These are phyloP conservation scores for Saccharomycopsis amapae DNA, from an alignment of 805 yeast genomes.

Conservation along the genomic window DNA sequence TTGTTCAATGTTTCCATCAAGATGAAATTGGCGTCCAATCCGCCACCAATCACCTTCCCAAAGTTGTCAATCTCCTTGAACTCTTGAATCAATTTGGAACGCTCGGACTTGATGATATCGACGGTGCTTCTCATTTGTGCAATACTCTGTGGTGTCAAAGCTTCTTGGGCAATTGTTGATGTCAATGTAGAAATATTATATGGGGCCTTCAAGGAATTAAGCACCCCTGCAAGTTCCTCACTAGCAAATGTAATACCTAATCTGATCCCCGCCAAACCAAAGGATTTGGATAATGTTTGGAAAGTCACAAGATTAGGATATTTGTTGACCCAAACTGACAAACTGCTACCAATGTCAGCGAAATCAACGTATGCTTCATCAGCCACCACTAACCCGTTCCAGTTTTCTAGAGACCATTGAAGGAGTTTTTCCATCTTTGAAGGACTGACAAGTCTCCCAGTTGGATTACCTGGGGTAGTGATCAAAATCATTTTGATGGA, in stretches of 20 bases:
- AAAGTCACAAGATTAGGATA: slow-evolving; percentile 79
- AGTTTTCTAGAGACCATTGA: slow-evolving; percentile 31
- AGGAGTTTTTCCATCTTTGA: slow-evolving; percentile 43
- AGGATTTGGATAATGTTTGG: slow-evolving; percentile 91
- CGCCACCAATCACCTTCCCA: slow-evolving; percentile 81
- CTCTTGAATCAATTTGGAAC: slow-evolving; percentile 43
- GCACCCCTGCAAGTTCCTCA: slow-evolving; percentile 50
- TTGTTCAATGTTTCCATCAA: slow-evolving; percentile 62
- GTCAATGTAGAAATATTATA: slow-evolving; percentile 85
- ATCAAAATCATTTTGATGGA: slow-evolving; percentile 67
- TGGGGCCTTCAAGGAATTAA: slow-evolving; percentile 93
- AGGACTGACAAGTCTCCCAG: slow-evolving; percentile 57
- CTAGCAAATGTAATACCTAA: slow-evolving; percentile 73
- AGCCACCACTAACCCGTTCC: slow-evolving; percentile 76
- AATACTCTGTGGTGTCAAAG: slow-evolving; percentile 55
- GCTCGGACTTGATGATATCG: slow-evolving; percentile 43
- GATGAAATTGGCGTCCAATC: slow-evolving; percentile 79
- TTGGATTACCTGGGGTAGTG: slow-evolving; percentile 97
- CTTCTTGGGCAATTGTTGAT: slow-evolving; percentile 66
- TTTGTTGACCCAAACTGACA: slow-evolving; percentile 70
- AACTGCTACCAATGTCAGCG: slow-evolving; percentile 56
- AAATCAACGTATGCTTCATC: slow-evolving; percentile 97
- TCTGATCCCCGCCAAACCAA: slow-evolving; percentile 93
- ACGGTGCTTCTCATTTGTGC: slow-evolving; percentile 51
- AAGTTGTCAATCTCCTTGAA: slow-evolving; percentile 54